A percentile compares a stretch with the other conserved stretches of the same genome.
phyloP scores from a whole-genome alignment of 2,329 filamentous ascomycete species.

The Penicillium corylophilum region DNA sequence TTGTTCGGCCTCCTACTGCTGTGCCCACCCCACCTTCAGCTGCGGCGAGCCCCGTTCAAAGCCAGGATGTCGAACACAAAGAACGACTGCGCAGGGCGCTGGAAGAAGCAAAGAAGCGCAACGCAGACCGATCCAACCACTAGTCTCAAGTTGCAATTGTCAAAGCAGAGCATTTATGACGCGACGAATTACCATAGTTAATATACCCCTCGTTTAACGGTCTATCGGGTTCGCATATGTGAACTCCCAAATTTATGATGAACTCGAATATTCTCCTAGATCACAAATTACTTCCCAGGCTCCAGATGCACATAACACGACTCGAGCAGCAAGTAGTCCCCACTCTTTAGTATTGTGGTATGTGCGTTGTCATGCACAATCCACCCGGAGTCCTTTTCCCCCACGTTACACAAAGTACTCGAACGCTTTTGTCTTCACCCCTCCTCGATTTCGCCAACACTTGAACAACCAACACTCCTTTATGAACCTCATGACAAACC shows the following conservation, averaged over 20 bases:
- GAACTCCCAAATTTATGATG: neutral
- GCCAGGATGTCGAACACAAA: slow-evolving; percentile 45
- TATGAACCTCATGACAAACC: neutral
- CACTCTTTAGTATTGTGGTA: neutral
- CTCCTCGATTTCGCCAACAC: too few species aligned
- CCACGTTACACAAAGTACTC: slow-evolving; percentile 8
- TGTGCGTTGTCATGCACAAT: neutral
- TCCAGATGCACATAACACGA: too few species aligned
- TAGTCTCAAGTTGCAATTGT: slow-evolving; percentile 1
- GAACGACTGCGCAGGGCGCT: slow-evolving; percentile 51
- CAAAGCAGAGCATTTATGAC: slow-evolving; percentile 8
- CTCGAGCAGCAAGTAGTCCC: neutral
- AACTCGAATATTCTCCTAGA: neutral
- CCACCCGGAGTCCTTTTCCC: slow-evolving; percentile 16
- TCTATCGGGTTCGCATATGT: neutral
- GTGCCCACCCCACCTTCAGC: slow-evolving; percentile 11
- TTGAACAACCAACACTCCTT: neutral
- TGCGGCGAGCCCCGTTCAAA: slow-evolving; percentile 6
- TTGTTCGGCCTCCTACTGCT: slow-evolving; percentile 28
- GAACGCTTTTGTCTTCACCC: neutral
- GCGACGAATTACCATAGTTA: slow-evolving; percentile 21
- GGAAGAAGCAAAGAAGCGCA: slow-evolving; percentile 56
- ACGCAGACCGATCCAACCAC: slow-evolving; percentile 39
- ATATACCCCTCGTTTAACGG: slow-evolving; percentile 7
- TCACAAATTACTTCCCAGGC: slow-evolving; percentile 3